Conservation (phyloP, 768 basidiomycete genomes). For the Suillus discolor region DNA sequence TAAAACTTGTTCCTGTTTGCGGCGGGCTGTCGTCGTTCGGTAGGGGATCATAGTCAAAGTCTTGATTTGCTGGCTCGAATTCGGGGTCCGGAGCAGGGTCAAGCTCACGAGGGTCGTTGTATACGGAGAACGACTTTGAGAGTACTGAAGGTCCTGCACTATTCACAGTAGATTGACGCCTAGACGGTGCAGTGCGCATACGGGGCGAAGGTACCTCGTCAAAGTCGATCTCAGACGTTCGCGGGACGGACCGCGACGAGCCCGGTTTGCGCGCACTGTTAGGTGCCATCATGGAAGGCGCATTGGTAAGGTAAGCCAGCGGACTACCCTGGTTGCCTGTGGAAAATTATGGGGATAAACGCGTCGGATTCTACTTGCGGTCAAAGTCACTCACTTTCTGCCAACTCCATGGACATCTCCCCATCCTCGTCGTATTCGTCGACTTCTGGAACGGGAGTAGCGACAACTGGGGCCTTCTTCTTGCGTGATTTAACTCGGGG, state of each 20-base stretch:
- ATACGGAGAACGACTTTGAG: constrained; percentile 28
- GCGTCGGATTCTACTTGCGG: not conserved
- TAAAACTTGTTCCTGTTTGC: constrained; percentile 41
- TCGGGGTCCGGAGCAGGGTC: constrained; percentile 26
- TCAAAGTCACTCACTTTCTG: constrained; percentile 55
- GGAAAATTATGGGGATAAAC: constrained; percentile 11
- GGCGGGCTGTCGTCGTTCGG: constrained; percentile 30
- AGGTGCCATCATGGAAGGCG: constrained; percentile 42
- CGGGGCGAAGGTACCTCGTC: constrained; percentile 66
- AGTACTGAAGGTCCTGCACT: constrained; percentile 38
- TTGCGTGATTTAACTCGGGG: constrained; percentile 54
- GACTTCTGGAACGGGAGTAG: constrained; percentile 35
- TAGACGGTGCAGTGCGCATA: constrained; percentile 24
- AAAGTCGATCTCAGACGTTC: constrained; percentile 58
- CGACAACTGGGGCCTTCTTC: constrained; percentile 43
- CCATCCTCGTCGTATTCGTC: constrained; percentile 56
- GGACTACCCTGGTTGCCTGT: constrained; percentile 35
- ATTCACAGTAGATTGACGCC: constrained; percentile 35
- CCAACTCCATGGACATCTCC: constrained; percentile 79
- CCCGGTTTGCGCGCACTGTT: constrained; percentile 35
- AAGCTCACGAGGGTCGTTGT: not conserved
- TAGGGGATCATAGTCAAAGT: constrained; percentile 24
- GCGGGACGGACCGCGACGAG: constrained; percentile 49
- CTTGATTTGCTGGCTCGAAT: constrained; percentile 34
- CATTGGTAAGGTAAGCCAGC: constrained; percentile 37